Evolutionary conservation across 805 yeast species (phyloP), one percentile per base, ranked within the genome.

Genomic region (Yamadazyma tumulicola): DNA sequence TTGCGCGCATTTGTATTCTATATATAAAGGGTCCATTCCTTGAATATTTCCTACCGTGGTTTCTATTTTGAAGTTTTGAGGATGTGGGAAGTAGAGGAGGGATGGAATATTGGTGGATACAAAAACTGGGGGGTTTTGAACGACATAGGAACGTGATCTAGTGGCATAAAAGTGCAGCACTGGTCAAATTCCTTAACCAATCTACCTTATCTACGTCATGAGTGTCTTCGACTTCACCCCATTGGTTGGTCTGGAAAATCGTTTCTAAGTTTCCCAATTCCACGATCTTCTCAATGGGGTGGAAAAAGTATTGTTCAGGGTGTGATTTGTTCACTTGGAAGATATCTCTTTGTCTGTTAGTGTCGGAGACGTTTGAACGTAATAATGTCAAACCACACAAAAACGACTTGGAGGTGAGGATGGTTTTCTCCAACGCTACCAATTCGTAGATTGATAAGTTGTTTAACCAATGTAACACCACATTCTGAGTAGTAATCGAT

Each of bases 211-310:
- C 95, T n/a, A 93, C 97, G 57, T 93, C 98, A 55, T 93, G 98
- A 2, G 97, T 87, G 53, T 93, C 98, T 62, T 93, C 97, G 16
- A 91, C 97, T 59, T 91, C 97, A 20, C 98, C 98, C 98, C 98
- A 93, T 52, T 80, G 74, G 15, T 77, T 79, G 22, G 95, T 85
- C 61, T 93, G 99, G 59, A 75, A 76, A 21, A 81, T 78, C 10
- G 81, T 80, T 54, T 93, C 99, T 49, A 93, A 67, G 37, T 83
- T 80, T 7, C 88, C 88, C 38, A 83, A 74, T 49, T 77, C 77
- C 1, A 89, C 82, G 25, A 91, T 71, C 42, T 86, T 85, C 35
- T 82, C 88, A 12, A 85, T 61, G 2, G 77, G 45, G 34, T 73
- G 58, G 34, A 63, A 57, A 46, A 49, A 52, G 43, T 52, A 51